Evolutionary conservation across 352 stramenopile genomes (phyloP).

Genomic region (Phytophthora nicotianae): DNA sequence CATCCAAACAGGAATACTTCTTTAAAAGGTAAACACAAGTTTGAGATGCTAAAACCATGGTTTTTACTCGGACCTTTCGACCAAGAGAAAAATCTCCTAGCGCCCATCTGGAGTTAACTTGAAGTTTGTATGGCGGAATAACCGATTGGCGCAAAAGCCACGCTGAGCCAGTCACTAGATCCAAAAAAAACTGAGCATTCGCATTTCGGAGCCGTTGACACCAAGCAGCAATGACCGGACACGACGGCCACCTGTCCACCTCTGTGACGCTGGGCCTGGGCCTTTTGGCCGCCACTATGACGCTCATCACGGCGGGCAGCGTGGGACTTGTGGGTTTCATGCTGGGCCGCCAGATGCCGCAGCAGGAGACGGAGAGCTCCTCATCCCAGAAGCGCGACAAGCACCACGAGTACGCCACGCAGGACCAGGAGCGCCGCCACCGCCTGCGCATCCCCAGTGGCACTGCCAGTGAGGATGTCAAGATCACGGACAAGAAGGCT

Average conservation of each 20-base stretch:
- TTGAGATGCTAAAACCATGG: slow-evolving; percentile 23
- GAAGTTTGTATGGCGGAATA: slow-evolving; percentile 28
- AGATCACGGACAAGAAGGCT: slow-evolving; percentile 84
- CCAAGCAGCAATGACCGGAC: slow-evolving; percentile 27
- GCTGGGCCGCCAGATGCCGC: slow-evolving; percentile 54
- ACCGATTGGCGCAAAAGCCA: background rate
- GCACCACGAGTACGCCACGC: slow-evolving; percentile 15
- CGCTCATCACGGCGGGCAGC: slow-evolving; percentile 71
- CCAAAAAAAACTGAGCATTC: slow-evolving; percentile 11
- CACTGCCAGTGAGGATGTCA: slow-evolving; percentile 76
- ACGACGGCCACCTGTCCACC: slow-evolving; percentile 45
- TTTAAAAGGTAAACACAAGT: slow-evolving; percentile 12
- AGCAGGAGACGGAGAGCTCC: slow-evolving; percentile 10
- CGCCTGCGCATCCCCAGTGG: slow-evolving; percentile 70
- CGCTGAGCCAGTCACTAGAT: slow-evolving; percentile 12
- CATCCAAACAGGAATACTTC: too few relatives aligned
- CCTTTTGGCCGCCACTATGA: slow-evolving; percentile 74
- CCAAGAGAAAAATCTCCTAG: slow-evolving; percentile 19
- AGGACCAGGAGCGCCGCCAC: slow-evolving; percentile 35
- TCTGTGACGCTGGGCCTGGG: slow-evolving; percentile 71
- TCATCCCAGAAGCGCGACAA: slow-evolving; percentile 19
- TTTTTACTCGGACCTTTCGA: slow-evolving; percentile 9
- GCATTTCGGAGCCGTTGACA: slow-evolving; percentile 13
- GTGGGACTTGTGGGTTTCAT: slow-evolving; percentile 75
- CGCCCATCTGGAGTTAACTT: slow-evolving; percentile 15